Evolutionary conservation across 345 rosid genomes (phyloP).

Genomic region (Theobroma cacao): DNA sequence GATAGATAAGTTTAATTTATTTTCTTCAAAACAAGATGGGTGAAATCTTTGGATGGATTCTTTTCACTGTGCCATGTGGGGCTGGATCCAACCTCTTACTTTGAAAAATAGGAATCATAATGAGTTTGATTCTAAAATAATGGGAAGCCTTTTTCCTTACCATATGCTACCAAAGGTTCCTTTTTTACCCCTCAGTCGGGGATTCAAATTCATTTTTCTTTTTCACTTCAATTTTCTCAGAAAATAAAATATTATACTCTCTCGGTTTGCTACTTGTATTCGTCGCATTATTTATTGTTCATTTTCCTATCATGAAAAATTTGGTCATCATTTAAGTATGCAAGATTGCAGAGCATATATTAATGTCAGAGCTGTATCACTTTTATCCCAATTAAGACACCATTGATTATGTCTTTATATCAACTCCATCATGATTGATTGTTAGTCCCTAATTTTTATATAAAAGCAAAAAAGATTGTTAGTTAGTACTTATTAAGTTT

Average conservation of each 20-base stretch:
- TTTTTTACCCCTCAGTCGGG: not conserved
- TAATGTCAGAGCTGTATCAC: not conserved
- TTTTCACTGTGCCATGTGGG: conserved; percentile 24
- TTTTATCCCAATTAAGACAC: conserved; percentile 16
- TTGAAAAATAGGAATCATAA: conserved; percentile 26
- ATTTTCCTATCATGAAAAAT: not conserved
- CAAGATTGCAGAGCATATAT: not conserved
- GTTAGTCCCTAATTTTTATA: too few species aligned
- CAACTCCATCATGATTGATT: conserved; percentile 8
- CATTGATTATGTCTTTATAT: not conserved
- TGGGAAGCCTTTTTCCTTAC: conserved; percentile 1
- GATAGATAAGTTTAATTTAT: not conserved
- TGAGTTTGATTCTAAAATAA: conserved; percentile 27
- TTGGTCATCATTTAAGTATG: not conserved
- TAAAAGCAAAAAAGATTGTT: too few species aligned
- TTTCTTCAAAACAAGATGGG: not conserved
- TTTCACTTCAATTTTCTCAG: not conserved
- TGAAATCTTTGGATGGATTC: conserved; percentile 16
- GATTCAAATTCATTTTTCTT: not conserved
- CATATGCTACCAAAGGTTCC: not conserved
- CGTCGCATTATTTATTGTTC: not conserved
- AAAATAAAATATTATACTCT: not conserved
- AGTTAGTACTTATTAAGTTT: too few species aligned
- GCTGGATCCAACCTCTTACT: conserved; percentile 28
- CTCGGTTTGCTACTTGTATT: not conserved